phyloP scores from a whole-genome alignment of 768 basidiomycete species.

The Lactarius psammicola region DNA sequence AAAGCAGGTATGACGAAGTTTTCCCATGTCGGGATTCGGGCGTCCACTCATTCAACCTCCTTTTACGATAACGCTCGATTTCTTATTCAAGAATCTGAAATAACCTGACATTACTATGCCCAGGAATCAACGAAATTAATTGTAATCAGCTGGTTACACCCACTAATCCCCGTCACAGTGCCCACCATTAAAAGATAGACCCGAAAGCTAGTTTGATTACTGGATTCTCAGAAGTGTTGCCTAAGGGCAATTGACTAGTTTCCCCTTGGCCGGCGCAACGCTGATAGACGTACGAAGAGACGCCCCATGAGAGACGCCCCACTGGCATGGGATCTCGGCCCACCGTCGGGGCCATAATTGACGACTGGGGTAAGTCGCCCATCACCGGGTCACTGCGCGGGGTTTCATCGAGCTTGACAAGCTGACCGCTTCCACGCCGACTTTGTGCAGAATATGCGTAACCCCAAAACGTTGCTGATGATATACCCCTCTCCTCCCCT shows the following conservation, averaged over 20 bases:
- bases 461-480: conserved; percentile 10
- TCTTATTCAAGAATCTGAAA: background rate
- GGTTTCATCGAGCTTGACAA: background rate
- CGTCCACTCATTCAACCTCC: no score
- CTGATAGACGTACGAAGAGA: background rate
- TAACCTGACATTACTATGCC: background rate
- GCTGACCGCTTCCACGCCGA: conserved; percentile 8
- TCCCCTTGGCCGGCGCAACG: background rate
- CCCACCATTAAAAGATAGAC: background rate
- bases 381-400: background rate
- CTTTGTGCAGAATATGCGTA: background rate
- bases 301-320: no score
- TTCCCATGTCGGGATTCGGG: background rate
- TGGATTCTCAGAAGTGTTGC: background rate
- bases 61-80: conserved; percentile 1
- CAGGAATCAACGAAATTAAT: conserved; percentile 4
- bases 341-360: background rate
- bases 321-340: background rate
- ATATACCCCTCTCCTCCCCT: background rate
- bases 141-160: background rate
- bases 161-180: background rate
- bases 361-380: background rate
- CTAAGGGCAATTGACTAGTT: background rate
- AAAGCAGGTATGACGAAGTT: background rate
- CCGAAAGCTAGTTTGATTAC: background rate